Evolutionary conservation across 2,329 filamentous ascomycete genomes (phyloP).

Genomic region (Ophiostoma perfectum): DNA sequence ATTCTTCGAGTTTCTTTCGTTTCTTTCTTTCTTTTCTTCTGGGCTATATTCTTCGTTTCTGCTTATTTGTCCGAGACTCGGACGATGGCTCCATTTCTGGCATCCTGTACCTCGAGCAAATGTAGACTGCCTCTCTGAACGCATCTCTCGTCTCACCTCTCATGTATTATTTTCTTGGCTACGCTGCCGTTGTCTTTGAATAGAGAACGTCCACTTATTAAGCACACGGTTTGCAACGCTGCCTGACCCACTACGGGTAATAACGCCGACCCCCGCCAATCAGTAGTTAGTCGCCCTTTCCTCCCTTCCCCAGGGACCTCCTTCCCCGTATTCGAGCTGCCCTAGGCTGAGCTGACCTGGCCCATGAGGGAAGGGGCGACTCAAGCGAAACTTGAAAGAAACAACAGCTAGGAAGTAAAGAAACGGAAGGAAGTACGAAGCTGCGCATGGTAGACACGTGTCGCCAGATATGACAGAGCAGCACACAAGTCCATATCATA

Average conservation of each 20-base stretch:
- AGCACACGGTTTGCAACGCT: not conserved
- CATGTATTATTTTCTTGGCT: too few relatives aligned
- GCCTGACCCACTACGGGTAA: conserved; percentile 4
- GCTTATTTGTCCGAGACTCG: too few relatives aligned
- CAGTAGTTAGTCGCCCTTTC: not conserved
- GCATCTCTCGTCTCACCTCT: too few relatives aligned
- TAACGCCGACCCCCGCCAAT: not conserved
- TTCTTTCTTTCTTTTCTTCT: too few relatives aligned
- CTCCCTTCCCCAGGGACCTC: not conserved
- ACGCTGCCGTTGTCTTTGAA: not conserved
- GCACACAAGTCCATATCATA: not conserved
- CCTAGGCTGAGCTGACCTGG: not conserved
- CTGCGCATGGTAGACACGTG: not conserved
- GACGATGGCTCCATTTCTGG: too few relatives aligned
- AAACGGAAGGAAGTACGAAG: not conserved
- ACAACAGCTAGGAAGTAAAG: not conserved
- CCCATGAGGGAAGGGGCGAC: not conserved
- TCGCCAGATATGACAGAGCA: not conserved
- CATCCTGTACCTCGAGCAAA: too few relatives aligned
- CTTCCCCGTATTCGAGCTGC: too few relatives aligned
- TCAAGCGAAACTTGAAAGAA: not conserved
- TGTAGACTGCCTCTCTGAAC: too few relatives aligned
- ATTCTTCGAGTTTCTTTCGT: too few relatives aligned
- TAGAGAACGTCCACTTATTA: not conserved
- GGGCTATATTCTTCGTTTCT: too few relatives aligned